Conservation (phyloP, 331 rosid genomes). For the Malus hybrid region DNA sequence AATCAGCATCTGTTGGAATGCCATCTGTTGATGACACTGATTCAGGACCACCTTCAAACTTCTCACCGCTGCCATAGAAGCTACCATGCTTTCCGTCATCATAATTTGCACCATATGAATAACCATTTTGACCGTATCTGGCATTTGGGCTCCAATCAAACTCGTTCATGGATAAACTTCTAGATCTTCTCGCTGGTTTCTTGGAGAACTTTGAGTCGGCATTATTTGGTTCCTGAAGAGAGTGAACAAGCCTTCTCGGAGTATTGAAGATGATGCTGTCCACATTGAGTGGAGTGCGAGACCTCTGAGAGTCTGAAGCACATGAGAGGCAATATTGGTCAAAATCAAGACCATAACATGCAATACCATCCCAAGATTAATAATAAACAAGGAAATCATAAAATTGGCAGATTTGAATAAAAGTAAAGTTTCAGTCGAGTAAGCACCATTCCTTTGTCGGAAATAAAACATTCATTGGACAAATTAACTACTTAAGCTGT, state of each 20-base stretch:
- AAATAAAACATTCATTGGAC: not conserved
- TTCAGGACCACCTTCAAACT: constrained; percentile 46
- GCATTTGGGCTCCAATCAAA: constrained; percentile 46
- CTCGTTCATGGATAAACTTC: constrained; percentile 48
- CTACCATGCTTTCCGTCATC: constrained; percentile 25
- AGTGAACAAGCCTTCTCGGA: constrained; percentile 69
- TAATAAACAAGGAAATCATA: not conserved
- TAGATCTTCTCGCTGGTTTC: constrained; percentile 30
- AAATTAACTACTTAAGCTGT: not conserved
- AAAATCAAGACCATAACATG: not conserved
- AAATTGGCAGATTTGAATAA: not conserved
- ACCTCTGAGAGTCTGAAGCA: constrained; percentile 43
- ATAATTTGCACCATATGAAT: constrained; percentile 9
- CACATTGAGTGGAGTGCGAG: constrained; percentile 25
- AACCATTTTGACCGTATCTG: constrained; percentile 27
- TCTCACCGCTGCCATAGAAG: constrained; percentile 24
- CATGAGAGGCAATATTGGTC: not conserved
- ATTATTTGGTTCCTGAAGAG: constrained; percentile 58
- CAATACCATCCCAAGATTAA: not conserved
- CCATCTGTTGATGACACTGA: constrained; percentile 72
- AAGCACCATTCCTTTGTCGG: not conserved
- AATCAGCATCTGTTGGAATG: constrained; percentile 23
- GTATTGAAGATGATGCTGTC: constrained; percentile 51
- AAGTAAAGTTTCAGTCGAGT: not conserved
- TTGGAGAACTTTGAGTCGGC: constrained; percentile 35